These are phyloP conservation scores for Botryotinia convoluta DNA, from an alignment of 2,329 filamentous ascomycete species.

Conservation along the genomic window DNA sequence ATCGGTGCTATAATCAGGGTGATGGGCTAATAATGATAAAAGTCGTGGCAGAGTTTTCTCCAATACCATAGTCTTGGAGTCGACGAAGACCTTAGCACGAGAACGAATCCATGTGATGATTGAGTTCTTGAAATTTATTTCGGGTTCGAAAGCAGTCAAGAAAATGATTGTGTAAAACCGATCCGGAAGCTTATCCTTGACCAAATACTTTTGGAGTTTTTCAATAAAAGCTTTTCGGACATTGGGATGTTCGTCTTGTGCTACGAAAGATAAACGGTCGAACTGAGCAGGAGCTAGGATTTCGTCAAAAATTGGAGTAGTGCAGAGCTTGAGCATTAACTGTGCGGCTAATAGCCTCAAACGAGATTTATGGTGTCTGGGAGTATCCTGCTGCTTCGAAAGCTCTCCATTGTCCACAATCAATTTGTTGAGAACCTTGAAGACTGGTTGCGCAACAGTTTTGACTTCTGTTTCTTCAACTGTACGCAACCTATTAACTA, in stretches of 20 bases:
- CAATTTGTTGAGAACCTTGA: slow-evolving; percentile 74
- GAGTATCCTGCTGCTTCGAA: slow-evolving; percentile 71
- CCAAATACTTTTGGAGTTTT: slow-evolving; percentile 88
- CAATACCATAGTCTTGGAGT: slow-evolving; percentile 62
- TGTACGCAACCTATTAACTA: slow-evolving; percentile 79
- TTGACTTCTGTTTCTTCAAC: slow-evolving; percentile 51
- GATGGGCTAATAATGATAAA: slow-evolving; percentile 85
- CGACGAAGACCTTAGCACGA: slow-evolving; percentile 63
- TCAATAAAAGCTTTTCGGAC: slow-evolving; percentile 78
- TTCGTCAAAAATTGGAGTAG: slow-evolving; percentile 71
- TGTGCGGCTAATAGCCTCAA: slow-evolving; percentile 80
- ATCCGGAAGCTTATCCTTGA: slow-evolving; percentile 63
- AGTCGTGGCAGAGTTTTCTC: slow-evolving; percentile 80
- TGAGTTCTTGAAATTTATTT: slow-evolving; percentile 66
- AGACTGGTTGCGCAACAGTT: slow-evolving; percentile 64
- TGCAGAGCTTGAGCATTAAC: slow-evolving; percentile 79
- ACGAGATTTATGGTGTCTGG: slow-evolving; percentile 73
- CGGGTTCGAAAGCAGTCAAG: slow-evolving; percentile 86
- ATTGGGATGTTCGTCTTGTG: slow-evolving; percentile 71
- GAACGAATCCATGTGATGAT: slow-evolving; percentile 88
- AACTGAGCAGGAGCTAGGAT: slow-evolving; percentile 72
- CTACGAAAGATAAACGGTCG: slow-evolving; percentile 74
- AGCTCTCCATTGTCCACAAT: slow-evolving; percentile 76
- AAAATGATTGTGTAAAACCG: slow-evolving; percentile 91
- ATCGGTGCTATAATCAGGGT: slow-evolving; percentile 77